phyloP scores from a whole-genome alignment of 129 eudicot species.

The Logfia minima region DNA sequence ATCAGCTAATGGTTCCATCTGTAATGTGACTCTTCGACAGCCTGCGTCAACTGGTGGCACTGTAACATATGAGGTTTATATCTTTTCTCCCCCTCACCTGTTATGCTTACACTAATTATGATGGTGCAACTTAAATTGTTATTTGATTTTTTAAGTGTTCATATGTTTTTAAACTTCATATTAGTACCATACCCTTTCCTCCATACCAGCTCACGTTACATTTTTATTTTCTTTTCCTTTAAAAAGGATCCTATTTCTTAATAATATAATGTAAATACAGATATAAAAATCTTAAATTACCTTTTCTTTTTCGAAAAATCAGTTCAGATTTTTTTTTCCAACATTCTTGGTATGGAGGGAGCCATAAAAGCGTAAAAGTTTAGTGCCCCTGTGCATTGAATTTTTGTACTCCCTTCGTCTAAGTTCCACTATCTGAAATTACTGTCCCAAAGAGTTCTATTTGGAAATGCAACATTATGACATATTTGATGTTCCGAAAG shows the following conservation, averaged over 20 bases:
- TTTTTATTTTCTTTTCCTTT: not conserved
- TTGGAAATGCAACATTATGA: not conserved
- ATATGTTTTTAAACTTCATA: not conserved
- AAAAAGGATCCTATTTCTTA: not conserved
- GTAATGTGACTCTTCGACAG: conserved; percentile 84
- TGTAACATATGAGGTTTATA: conserved; percentile 82
- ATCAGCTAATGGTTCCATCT: conserved; percentile 86
- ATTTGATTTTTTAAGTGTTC: not conserved
- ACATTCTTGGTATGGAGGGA: conserved; percentile 5
- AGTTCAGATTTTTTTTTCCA: not conserved
- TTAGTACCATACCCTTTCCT: not conserved
- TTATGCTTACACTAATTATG: conserved; percentile 7
- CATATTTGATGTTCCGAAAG: not conserved
- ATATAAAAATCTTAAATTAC: not conserved
- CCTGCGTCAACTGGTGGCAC: conserved; percentile 71
- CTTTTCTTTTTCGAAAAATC: not conserved
- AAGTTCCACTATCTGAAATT: not conserved
- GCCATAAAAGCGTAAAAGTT: not conserved
- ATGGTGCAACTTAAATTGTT: not conserved
- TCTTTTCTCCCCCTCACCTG: conserved; percentile 2
- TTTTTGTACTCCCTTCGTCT: not conserved
- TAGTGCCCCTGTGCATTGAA: not conserved
- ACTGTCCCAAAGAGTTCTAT: not conserved
- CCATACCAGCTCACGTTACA: not conserved
- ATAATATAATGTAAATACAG: not conserved